phyloP scores from a whole-genome alignment of 176 grass and related monocot species.

The Saccharum officinarum region DNA sequence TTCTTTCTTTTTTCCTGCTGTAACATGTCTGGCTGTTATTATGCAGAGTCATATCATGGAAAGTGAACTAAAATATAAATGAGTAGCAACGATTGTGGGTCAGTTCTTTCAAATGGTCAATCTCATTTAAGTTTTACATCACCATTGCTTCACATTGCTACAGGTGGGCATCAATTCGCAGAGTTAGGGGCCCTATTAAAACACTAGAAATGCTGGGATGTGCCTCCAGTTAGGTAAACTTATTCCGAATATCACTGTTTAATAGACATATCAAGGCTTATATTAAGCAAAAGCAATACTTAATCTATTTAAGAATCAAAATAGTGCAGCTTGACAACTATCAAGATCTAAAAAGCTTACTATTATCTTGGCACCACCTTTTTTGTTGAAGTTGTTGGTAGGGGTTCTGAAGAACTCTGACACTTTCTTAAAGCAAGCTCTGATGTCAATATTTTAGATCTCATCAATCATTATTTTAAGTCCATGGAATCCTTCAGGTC shows the following conservation, averaged over 20 bases:
- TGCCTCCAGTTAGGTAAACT: conserved; percentile 4
- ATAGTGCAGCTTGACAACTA: neutral
- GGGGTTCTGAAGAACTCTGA: conserved; percentile 29
- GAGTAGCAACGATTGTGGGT: neutral
- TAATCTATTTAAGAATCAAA: neutral
- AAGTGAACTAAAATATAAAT: neutral
- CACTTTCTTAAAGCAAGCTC: conserved; percentile 50
- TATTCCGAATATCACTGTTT: neutral
- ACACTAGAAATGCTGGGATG: conserved; percentile 24
- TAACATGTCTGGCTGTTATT: neutral
- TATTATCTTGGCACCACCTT: conserved; percentile 6
- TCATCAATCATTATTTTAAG: conserved; percentile 12
- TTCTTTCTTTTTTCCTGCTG: conserved; percentile 12
- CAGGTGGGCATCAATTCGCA: conserved; percentile 6
- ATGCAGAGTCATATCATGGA: neutral
- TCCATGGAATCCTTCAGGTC: conserved; percentile 4
- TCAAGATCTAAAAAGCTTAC: neutral
- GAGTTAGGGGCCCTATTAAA: neutral
- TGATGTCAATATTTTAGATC: conserved; percentile 37
- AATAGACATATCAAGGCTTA: neutral
- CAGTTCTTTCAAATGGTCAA: neutral
- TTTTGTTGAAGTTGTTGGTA: conserved; percentile 26
- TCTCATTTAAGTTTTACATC: conserved; percentile 9
- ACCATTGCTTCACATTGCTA: conserved; percentile 11
- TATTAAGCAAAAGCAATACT: neutral